Percentiles rank a stretch among this genome's conserved stretches.
phyloP scores from a whole-genome alignment of 202 grass and related monocot genomes.

The Panicum hallii region DNA sequence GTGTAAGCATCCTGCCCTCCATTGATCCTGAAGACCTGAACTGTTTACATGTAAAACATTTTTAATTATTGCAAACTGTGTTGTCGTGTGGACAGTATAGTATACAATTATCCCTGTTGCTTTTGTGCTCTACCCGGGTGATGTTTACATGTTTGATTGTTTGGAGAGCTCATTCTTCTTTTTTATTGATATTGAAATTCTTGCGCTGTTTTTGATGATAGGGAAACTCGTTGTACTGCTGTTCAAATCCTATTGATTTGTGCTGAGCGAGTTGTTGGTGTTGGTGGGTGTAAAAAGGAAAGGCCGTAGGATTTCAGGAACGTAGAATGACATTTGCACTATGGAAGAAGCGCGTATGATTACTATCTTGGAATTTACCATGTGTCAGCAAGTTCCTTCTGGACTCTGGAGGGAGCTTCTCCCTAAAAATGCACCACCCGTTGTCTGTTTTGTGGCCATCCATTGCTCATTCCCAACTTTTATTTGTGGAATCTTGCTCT shows the following conservation, averaged over 20 bases:
- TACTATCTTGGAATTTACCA: too few species aligned
- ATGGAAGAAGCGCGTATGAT: background rate
- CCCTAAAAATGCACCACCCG: background rate
- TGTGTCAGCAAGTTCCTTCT: background rate
- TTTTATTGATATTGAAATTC: background rate
- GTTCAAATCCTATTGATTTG: too few species aligned
- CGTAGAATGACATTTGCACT: background rate
- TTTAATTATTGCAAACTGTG: background rate
- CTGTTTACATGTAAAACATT: slow-evolving; percentile 14
- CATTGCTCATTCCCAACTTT: too few species aligned
- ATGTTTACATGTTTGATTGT: background rate
- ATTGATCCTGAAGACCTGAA: background rate
- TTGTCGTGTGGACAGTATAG: background rate
- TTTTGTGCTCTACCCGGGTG: background rate
- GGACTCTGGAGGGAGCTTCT: background rate
- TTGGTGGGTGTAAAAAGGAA: background rate
- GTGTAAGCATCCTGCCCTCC: slow-evolving; percentile 7
- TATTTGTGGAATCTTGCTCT: too few species aligned
- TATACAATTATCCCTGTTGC: background rate
- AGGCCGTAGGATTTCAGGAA: background rate
- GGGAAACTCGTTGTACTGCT: background rate
- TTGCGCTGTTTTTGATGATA: background rate
- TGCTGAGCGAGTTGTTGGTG: background rate
- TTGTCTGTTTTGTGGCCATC: too few species aligned
- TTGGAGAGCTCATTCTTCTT: background rate